Evolutionary conservation across 2,329 filamentous ascomycete genomes (phyloP).

Genomic region (Penicillium polonicum): DNA sequence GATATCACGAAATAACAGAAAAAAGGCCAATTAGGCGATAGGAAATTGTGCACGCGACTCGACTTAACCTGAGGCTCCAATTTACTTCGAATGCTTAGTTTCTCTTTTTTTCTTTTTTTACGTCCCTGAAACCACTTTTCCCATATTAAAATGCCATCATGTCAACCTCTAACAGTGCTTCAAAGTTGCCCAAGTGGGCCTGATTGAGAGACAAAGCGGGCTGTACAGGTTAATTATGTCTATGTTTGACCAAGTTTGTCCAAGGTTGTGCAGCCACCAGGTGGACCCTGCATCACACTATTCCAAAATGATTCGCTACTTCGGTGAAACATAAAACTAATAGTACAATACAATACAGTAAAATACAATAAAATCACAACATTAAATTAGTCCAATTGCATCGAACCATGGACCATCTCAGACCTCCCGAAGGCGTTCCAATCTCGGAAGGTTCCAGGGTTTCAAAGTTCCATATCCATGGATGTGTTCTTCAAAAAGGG

Average conservation of each 20-base stretch:
- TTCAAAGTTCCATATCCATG: too few relatives aligned
- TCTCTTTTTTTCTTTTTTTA: neutral
- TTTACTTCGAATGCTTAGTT: constrained; percentile 1
- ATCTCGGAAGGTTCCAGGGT: neutral
- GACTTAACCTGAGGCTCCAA: neutral
- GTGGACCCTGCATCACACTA: constrained; percentile 9
- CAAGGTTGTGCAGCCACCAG: neutral
- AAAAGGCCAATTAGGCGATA: constrained; percentile 7
- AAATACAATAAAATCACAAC: neutral
- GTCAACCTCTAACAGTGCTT: neutral
- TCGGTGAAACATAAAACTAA: neutral
- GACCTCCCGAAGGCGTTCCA: neutral
- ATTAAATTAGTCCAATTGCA: neutral
- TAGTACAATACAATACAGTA: neutral
- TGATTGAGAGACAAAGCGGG: neutral
- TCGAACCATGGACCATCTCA: neutral
- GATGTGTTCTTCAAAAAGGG: neutral
- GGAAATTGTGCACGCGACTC: constrained; percentile 9
- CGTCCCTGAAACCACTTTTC: neutral
- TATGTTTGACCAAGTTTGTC: neutral
- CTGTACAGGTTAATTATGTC: neutral
- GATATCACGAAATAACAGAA: constrained; percentile 1
- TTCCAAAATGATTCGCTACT: constrained; percentile 1
- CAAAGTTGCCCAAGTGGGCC: neutral
- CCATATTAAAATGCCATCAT: neutral